Percentiles rank a stretch among this genome's conserved stretches.
phyloP scores from a whole-genome alignment of 179 eudicot species.

The Monotropa hypopitys region DNA sequence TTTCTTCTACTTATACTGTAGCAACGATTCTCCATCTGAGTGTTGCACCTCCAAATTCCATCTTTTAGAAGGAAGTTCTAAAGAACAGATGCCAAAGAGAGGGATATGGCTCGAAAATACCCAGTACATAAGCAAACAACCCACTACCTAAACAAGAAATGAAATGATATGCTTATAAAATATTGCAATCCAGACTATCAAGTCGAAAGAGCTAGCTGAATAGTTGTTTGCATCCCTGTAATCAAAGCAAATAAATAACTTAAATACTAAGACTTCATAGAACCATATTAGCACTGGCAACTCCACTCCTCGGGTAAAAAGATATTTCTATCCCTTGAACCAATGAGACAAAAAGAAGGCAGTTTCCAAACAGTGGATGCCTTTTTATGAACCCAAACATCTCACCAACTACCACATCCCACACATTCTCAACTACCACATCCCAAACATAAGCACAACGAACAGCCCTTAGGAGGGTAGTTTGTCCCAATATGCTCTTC shows the following conservation, averaged over 20 bases:
- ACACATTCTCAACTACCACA: background rate
- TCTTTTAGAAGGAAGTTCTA: background rate
- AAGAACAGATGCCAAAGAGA: background rate
- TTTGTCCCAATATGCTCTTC: background rate
- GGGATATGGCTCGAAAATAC: background rate
- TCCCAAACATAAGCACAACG: background rate
- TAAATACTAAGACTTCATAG: background rate
- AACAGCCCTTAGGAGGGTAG: background rate
- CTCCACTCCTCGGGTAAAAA: background rate
- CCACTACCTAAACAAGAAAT: background rate
- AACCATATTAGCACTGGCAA: background rate
- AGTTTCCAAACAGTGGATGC: background rate
- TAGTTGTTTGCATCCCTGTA: background rate
- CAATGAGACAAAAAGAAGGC: background rate
- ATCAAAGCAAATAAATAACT: background rate
- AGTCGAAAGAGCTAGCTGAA: background rate
- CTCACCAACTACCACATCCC: background rate
- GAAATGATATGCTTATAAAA: background rate
- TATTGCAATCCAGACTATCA: background rate
- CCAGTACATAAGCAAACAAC: background rate
- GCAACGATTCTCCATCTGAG: background rate
- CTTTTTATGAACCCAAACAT: background rate
- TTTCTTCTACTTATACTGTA: background rate
- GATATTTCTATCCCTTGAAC: background rate
- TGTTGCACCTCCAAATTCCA: background rate